A percentile compares a stretch with the other conserved stretches of the same genome.
Conservation (phyloP, 2,329 filamentous ascomycete genomes). For the Penicillium sp. region DNA sequence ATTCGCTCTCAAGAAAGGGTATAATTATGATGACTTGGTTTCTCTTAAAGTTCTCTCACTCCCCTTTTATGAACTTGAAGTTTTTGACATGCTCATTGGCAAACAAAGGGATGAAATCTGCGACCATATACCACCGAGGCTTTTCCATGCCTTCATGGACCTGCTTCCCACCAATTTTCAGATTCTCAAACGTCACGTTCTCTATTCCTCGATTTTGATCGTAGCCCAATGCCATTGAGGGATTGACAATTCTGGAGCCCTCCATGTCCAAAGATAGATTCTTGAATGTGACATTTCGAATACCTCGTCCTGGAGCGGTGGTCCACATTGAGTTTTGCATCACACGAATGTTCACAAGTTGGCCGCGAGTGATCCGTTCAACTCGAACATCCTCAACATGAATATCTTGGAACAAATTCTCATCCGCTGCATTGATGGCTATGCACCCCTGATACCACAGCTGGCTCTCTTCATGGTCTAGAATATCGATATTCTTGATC, state of each 20-base stretch:
- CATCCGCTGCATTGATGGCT: constrained; percentile 2
- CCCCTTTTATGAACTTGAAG: background rate
- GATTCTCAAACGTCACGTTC: background rate
- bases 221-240: background rate
- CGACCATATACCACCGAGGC: constrained; percentile 29
- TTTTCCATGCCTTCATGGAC: constrained; percentile 26
- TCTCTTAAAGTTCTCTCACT: background rate
- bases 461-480: constrained; percentile 3
- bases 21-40: too few species aligned
- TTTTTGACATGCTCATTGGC: constrained; percentile 24
- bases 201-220: background rate
- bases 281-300: constrained; percentile 34
- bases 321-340: constrained; percentile 41
- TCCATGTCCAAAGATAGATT: constrained; percentile 19
- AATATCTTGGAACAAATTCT: constrained; percentile 2
- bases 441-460: constrained; percentile 5
- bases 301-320: constrained; percentile 35
- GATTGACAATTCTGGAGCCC: constrained; percentile 12
- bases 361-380: constrained; percentile 21
- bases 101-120: constrained; percentile 31
- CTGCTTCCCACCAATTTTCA: background rate
- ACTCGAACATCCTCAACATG: background rate
- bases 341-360: constrained; percentile 39
- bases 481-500: constrained; percentile 5
- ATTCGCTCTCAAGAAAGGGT: too few species aligned